A percentile compares a stretch with the other conserved stretches of the same genome.
These are phyloP conservation scores for Trichoderma gamsii DNA, from an alignment of 495 filamentous ascomycete genomes.

Conservation along the genomic window DNA sequence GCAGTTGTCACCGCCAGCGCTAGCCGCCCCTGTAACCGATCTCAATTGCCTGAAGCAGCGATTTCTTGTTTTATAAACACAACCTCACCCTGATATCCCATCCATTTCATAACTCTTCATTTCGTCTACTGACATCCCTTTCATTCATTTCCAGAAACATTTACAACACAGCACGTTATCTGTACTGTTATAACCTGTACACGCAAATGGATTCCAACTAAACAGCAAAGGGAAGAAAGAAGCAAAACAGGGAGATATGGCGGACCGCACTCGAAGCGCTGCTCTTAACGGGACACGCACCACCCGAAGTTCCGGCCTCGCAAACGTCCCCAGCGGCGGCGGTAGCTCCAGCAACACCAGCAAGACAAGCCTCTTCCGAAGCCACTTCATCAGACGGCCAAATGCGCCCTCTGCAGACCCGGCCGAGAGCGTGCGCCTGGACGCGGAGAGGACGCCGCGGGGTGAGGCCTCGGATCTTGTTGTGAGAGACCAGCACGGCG, in stretches of 20 bases:
- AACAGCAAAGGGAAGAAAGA: background rate
- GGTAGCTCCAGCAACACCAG: constrained; percentile 20
- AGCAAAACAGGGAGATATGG: background rate
- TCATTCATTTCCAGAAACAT: too few relatives aligned
- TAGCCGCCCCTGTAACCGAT: background rate
- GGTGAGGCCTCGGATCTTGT: constrained; percentile 63
- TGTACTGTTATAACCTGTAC: too few relatives aligned
- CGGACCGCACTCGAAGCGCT: background rate
- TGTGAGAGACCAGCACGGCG: constrained; percentile 67
- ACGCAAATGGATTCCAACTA: background rate
- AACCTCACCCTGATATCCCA: background rate
- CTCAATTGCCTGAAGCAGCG: background rate
- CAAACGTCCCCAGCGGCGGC: background rate
- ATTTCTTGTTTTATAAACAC: background rate
- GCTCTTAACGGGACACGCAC: background rate
- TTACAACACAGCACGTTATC: too few relatives aligned
- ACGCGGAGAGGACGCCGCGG: constrained; percentile 27
- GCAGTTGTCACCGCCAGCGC: background rate
- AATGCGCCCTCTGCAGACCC: constrained; percentile 43
- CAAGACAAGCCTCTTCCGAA: constrained; percentile 73
- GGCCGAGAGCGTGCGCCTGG: constrained; percentile 29
- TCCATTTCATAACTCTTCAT: too few relatives aligned
- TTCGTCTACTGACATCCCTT: too few relatives aligned
- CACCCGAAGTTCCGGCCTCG: background rate
- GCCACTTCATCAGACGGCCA: constrained; percentile 61